phyloP scores from a whole-genome alignment of 192 early-diverging fungal genomes.

The Coemansia asiatica region DNA sequence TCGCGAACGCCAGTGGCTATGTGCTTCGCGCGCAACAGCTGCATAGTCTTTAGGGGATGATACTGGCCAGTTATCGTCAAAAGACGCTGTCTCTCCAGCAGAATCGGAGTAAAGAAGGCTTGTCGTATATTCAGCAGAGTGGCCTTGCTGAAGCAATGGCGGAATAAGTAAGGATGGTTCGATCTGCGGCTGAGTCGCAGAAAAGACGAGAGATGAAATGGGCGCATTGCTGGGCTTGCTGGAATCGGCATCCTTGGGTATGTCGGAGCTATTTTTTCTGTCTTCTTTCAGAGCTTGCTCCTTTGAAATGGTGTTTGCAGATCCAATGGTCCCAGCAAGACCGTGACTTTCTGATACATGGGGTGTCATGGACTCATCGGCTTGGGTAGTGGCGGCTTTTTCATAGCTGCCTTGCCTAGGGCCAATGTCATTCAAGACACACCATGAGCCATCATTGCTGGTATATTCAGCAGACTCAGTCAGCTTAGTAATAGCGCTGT shows the following conservation, averaged over 20 bases:
- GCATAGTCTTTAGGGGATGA: slow-evolving; percentile 28
- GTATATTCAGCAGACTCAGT: not conserved
- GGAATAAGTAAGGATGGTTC: slow-evolving; percentile 12
- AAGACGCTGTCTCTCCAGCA: not conserved
- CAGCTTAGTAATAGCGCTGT: not conserved
- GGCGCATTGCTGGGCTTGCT: not conserved
- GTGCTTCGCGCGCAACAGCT: slow-evolving; percentile 25
- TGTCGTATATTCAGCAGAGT: not conserved
- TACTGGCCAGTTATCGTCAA: slow-evolving; percentile 26
- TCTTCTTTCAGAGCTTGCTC: not conserved
- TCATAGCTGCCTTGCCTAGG: not conserved
- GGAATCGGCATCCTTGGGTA: not conserved
- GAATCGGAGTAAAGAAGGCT: not conserved
- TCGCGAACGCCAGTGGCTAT: slow-evolving; percentile 38
- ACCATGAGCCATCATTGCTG: not conserved
- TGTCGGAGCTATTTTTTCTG: no score
- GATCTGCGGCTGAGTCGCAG: not conserved
- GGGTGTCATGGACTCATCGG: not conserved
- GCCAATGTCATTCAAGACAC: not conserved
- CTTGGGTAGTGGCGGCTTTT: not conserved
- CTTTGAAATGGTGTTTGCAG: not conserved
- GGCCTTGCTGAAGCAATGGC: slow-evolving; percentile 10
- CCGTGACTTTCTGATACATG: not conserved
- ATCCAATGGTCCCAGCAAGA: not conserved
- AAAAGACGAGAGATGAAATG: not conserved